Evolutionary conservation across 1,139 yeast species (phyloP).

Genomic region (Lodderomyces oxycetoniae): DNA sequence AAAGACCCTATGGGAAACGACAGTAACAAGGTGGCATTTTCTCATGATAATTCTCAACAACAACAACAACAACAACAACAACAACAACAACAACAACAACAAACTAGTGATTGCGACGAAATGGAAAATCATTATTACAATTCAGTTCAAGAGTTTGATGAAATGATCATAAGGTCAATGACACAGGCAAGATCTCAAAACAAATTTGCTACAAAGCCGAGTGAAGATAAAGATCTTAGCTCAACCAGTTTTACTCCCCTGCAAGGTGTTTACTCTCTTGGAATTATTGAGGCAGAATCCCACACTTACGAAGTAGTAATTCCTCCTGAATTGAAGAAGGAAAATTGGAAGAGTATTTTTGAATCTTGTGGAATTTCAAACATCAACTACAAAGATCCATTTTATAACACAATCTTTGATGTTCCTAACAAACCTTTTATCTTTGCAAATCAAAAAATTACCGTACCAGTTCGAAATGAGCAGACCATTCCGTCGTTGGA

Average conservation of each 20-base stretch:
- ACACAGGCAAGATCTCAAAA: slow-evolving; percentile 12
- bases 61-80: slow-evolving; percentile 1
- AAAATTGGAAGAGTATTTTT: slow-evolving; percentile 30
- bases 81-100: no score
- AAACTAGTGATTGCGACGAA: no score
- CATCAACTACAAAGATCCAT: slow-evolving; percentile 59
- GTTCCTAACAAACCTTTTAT: slow-evolving; percentile 51
- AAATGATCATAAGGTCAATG: slow-evolving; percentile 12
- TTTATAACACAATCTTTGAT: slow-evolving; percentile 49
- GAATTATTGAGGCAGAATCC: no score
- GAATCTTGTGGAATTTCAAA: slow-evolving; percentile 45
- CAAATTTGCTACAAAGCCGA: no score
- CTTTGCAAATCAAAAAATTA: slow-evolving; percentile 64
- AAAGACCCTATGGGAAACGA: neutral
- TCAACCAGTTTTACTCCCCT: no score
- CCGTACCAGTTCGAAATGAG: slow-evolving; percentile 27
- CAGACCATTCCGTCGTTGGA: slow-evolving; percentile 13
- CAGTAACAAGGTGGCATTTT: neutral
- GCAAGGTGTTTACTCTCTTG: no score
- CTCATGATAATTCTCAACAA: slow-evolving; percentile 1
- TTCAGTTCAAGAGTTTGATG: slow-evolving; percentile 14
- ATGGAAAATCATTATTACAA: slow-evolving; percentile 2
- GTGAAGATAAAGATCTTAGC: no score
- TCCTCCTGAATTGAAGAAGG: slow-evolving; percentile 19
- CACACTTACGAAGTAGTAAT: slow-evolving; percentile 18